phyloP scores from a whole-genome alignment of 176 grass and related monocot species.

The Zea luxurians region DNA sequence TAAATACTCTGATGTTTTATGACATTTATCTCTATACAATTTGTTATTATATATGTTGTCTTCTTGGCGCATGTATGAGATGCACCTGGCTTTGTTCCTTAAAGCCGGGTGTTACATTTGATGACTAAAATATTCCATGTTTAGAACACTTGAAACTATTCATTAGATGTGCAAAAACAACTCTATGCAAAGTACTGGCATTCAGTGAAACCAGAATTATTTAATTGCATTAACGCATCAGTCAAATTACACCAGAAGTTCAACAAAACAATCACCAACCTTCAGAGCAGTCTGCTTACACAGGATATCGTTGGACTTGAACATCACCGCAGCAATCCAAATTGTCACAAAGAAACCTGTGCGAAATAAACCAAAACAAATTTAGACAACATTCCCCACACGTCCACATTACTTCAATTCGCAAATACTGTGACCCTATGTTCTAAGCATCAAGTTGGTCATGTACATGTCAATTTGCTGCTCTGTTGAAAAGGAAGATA shows the following conservation, averaged over 20 bases:
- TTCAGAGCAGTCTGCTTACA: slow-evolving; percentile 97
- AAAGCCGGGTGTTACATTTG: no score
- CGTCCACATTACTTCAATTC: neutral
- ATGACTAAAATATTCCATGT: neutral
- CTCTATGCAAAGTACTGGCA: neutral
- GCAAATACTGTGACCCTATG: neutral
- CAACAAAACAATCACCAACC: slow-evolving; percentile 45
- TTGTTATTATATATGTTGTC: no score
- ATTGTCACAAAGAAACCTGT: slow-evolving; percentile 91
- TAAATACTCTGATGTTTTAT: no score
- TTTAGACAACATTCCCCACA: neutral
- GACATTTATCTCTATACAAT: no score
- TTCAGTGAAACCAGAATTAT: slow-evolving; percentile 18
- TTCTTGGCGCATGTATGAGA: no score
- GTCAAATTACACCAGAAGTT: neutral
- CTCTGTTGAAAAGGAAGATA: neutral
- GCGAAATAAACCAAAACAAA: neutral
- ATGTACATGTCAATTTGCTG: neutral
- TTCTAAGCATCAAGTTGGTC: neutral
- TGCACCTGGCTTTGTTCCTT: no score
- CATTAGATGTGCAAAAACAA: neutral
- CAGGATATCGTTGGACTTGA: slow-evolving; percentile 96
- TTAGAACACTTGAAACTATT: neutral
- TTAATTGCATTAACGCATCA: neutral
- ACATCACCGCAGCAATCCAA: slow-evolving; percentile 99